Base-by-base conservation (phyloP, 345 rosid species). In the Punica granatum region DNA sequence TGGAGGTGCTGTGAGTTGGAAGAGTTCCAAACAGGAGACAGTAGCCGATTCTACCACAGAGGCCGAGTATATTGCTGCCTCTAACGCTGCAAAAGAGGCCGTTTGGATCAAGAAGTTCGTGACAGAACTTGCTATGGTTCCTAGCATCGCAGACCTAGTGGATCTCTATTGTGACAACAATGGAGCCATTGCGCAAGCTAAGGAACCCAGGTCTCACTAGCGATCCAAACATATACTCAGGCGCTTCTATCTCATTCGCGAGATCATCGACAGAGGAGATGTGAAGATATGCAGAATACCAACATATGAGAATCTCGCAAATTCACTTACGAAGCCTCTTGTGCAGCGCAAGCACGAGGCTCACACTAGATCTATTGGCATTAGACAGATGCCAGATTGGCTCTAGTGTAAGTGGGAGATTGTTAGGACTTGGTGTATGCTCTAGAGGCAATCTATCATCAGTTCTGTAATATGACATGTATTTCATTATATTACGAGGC, bases 101-200 rank as follows among this genome's bases (percentile, higher is more conserved):
- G 46, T 35, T 34, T 63, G 44, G 46, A 63, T 33, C 14, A 63
- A 61, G 42, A 63, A 63, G 46, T 63, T 63, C 14, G 36, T 63
- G 8, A 14, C 15, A 0, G 14, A 23, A 8, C 42, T 63, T 34
- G 66, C 39, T 19, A 23, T 63, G 5, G 28, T 63, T 63, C 46
- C 66, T 36, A 31, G 23, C 30, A 63, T 63, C 9, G 15, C 16
- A 0, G 28, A 25, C 1, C 67, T 15, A 64, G 46, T 23, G 0
- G 2, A n/a, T 9, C 16, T 64, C 1, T 64, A 35, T 21, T 39
- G 32, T 41, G 35, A 41, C 9, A 64, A 41, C 35, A 39, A 23
- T 41, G 7, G 67, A 33, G 34, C 10, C 16, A 64, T 41, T 7
- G 31, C 67, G 6, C 67, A 64, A n/a, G 67, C 34, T 0, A 37